These are phyloP conservation scores for Chlamydomonas sp. DNA, from an alignment of 139 green algal species.

Conservation along the genomic window DNA sequence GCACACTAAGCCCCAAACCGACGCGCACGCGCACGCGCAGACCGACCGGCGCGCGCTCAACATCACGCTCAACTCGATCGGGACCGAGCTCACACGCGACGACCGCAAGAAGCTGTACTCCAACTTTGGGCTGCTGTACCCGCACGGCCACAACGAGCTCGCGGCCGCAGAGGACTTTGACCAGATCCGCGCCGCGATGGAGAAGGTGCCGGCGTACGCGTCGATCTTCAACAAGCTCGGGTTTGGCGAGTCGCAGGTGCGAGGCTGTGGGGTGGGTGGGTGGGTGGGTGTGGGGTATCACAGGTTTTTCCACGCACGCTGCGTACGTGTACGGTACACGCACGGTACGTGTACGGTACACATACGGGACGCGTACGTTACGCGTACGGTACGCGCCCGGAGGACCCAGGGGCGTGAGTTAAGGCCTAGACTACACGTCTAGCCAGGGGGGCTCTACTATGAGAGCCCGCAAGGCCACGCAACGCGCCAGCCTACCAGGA, in stretches of 20 bases:
- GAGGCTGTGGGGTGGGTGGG: too few relatives aligned
- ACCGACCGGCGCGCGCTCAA: slow-evolving; percentile 93
- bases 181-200: slow-evolving; percentile 80
- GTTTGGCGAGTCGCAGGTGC: slow-evolving; percentile 79
- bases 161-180: slow-evolving; percentile 93
- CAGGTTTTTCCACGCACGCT: too few relatives aligned
- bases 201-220: slow-evolving; percentile 72
- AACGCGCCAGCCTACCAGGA: too few relatives aligned
- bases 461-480: too few relatives aligned
- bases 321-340: too few relatives aligned
- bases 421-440: too few relatives aligned
- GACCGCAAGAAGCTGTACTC: slow-evolving; percentile 92
- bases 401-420: too few relatives aligned
- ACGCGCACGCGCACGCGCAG: slow-evolving; percentile 28
- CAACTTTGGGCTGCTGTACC: slow-evolving; percentile 92
- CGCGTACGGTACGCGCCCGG: too few relatives aligned
- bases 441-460: too few relatives aligned
- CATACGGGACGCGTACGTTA: too few relatives aligned
- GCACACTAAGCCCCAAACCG: slow-evolving; percentile 2
- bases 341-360: too few relatives aligned
- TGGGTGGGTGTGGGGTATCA: too few relatives aligned
- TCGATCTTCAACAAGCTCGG: slow-evolving; percentile 82
- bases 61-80: slow-evolving; percentile 98
- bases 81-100: slow-evolving; percentile 93
- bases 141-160: slow-evolving; percentile 87